Evolutionary conservation across 768 basidiomycete species (phyloP), one percentile per base, ranked within the genome.

Genomic region (Daedalea quercina): DNA sequence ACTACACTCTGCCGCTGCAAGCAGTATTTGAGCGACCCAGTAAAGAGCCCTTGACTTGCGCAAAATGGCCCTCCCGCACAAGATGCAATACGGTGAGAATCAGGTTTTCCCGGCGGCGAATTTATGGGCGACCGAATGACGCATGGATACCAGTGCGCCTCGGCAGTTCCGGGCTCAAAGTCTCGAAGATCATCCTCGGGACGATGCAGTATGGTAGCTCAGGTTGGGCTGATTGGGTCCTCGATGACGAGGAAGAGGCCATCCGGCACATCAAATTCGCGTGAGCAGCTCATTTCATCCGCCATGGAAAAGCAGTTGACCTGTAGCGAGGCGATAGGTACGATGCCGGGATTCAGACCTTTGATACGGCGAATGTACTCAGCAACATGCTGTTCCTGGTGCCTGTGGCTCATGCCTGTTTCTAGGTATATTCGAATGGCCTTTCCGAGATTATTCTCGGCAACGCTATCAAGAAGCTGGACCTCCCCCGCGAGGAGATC

Each of bases 141-240:
- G 33, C 13, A 3, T 35, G 33, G 23, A 26, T 44, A 43, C 33
- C 54, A 71, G 70, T 71, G 15, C 70, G 71, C 28, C 63, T 71
- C 7, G 76, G 84, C 68, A 59, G 68, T 35, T 73, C 70, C 7
- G 76, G 71, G 11, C 59, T 73, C 20, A 71, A 72, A 51, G 69
- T 73, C 25, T 70, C 69, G n/a, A 65, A 62, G 49, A 67, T 73
- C 46, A 71, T 73, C 44, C 59, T 73, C 11, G 69, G 69, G 15
- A 59, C 54, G 47, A 66, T 66, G 63, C 56, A 53, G 6, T 65
- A 66, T 31, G 65, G 65, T 2, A 49, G 31, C 9, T 50, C 63
- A 2, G 63, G 44, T 11, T 70, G 70, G 64, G 58, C 67, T 35
- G 58, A 58, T 1, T 76, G 74, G 75, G 69, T 74, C 25, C 46